phyloP scores from a whole-genome alignment of 2,329 filamentous ascomycete species.

The Pseudonectria buxi region DNA sequence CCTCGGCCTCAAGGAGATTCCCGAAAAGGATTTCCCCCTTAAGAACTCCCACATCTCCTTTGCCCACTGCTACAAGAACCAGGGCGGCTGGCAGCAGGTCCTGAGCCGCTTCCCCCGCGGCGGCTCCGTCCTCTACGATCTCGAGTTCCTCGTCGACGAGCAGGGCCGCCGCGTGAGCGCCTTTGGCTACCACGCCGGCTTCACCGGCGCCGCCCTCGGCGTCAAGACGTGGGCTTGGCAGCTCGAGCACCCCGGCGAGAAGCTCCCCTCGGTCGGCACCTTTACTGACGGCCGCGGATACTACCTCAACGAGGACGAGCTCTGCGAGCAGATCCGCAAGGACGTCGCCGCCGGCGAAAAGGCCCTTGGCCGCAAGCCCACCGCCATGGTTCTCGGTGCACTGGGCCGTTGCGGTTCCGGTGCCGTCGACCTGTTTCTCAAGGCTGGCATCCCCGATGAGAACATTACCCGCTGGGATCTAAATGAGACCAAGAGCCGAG shows the following conservation, averaged over 20 bases:
- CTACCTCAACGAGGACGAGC: slow-evolving; percentile 61
- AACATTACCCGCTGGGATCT: slow-evolving; percentile 61
- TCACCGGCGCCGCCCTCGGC: slow-evolving; percentile 66
- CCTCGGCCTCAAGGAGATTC: slow-evolving; percentile 71
- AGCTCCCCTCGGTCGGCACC: slow-evolving; percentile 46
- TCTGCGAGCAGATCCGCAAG: slow-evolving; percentile 36
- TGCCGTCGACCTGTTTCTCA: slow-evolving; percentile 71
- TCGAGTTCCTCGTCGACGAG: slow-evolving; percentile 75
- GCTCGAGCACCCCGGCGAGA: slow-evolving; percentile 60
- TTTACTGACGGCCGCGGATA: slow-evolving; percentile 44
- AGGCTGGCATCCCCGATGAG: slow-evolving; percentile 49
- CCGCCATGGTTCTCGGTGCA: slow-evolving; percentile 77
- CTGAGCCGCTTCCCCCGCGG: slow-evolving; percentile 74
- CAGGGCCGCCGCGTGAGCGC: slow-evolving; percentile 23
- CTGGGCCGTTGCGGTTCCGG: slow-evolving; percentile 79
- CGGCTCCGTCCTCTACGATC: slow-evolving; percentile 56
- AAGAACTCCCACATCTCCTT: slow-evolving; percentile 50
- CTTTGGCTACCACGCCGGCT: slow-evolving; percentile 71
- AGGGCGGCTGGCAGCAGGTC: slow-evolving; percentile 71
- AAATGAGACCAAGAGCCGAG: slow-evolving; percentile 59
- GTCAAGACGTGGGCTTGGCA: slow-evolving; percentile 81
- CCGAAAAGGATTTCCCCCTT: slow-evolving; percentile 57
- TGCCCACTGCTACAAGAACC: slow-evolving; percentile 69
- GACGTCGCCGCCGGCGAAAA: slow-evolving; percentile 62
- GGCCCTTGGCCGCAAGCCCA: slow-evolving; percentile 61